phyloP scores from a whole-genome alignment of 169 alveolate genomes.

The Plasmodium reichenowi region DNA sequence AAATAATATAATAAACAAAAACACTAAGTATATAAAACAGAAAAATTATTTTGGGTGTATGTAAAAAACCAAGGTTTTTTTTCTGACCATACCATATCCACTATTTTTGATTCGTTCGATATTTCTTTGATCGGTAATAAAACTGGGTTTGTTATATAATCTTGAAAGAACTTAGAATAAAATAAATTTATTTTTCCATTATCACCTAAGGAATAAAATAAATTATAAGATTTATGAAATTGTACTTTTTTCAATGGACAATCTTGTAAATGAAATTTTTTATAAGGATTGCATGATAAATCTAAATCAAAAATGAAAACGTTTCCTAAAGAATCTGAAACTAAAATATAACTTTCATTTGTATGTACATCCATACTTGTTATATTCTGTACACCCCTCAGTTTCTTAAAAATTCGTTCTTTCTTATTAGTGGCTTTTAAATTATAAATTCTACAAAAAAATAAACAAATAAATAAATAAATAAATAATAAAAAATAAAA shows the following conservation, averaged over 20 bases:
- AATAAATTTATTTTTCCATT: constrained; percentile 74
- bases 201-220: constrained; percentile 66
- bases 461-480: background rate
- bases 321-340: constrained; percentile 46
- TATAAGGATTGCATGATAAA: constrained; percentile 65
- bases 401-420: constrained; percentile 49
- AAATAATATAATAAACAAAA: constrained; percentile 10
- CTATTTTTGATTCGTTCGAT: constrained; percentile 46
- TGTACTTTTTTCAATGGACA: constrained; percentile 60
- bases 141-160: constrained; percentile 75
- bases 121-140: constrained; percentile 62
- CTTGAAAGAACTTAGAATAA: constrained; percentile 74
- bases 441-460: constrained; percentile 40
- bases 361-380: constrained; percentile 74
- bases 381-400: constrained; percentile 62
- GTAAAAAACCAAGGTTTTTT: constrained; percentile 73
- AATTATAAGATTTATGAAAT: constrained; percentile 57
- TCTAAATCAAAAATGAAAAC: constrained; percentile 74
- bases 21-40: constrained; percentile 49
- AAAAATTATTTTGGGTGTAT: constrained; percentile 51
- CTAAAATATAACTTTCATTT: constrained; percentile 64
- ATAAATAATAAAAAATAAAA: background rate
- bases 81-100: constrained; percentile 63
- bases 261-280: constrained; percentile 59
- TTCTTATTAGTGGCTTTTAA: constrained; percentile 44